These are phyloP conservation scores for Calocybe gambosa DNA, from an alignment of 1,284 basidiomycete species.

Conservation along the genomic window DNA sequence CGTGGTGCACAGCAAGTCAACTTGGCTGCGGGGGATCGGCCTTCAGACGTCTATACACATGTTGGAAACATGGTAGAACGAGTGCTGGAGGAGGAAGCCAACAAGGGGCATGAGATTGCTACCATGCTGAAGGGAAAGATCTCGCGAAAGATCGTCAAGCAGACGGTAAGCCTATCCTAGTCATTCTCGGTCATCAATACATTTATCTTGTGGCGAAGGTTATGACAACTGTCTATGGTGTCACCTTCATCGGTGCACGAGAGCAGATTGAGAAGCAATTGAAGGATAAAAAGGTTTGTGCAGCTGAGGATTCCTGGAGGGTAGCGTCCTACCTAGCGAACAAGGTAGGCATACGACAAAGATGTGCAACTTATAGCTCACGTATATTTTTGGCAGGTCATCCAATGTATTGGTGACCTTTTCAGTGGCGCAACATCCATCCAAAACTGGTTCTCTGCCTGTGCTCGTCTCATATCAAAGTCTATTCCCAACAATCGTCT, in stretches of 20 bases:
- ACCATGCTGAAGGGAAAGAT: slow-evolving; percentile 73
- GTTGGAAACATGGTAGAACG: slow-evolving; percentile 82
- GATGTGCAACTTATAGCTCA: neutral
- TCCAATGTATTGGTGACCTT: slow-evolving; percentile 86
- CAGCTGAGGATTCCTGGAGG: slow-evolving; percentile 66
- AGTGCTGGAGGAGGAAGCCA: slow-evolving; percentile 36
- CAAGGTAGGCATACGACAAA: slow-evolving; percentile 38
- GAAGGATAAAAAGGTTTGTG: slow-evolving; percentile 70
- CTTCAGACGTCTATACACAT: slow-evolving; percentile 94
- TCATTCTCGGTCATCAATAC: neutral
- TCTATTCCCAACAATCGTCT: slow-evolving; percentile 80
- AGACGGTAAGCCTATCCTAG: slow-evolving; percentile 58
- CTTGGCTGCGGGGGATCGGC: slow-evolving; percentile 77
- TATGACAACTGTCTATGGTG: slow-evolving; percentile 99
- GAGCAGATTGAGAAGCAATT: slow-evolving; percentile 94
- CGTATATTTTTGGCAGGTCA: slow-evolving; percentile 36
- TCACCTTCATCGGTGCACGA: slow-evolving; percentile 92
- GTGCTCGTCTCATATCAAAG: slow-evolving; percentile 83
- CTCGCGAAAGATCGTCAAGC: slow-evolving; percentile 95
- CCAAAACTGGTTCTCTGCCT: slow-evolving; percentile 85
- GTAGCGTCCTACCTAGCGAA: slow-evolving; percentile 83
- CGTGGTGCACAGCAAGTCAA: slow-evolving; percentile 93
- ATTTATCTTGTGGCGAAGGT: slow-evolving; percentile 40
- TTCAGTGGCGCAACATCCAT: slow-evolving; percentile 91
- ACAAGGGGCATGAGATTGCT: slow-evolving; percentile 53